Percentiles rank a stretch among this genome's conserved stretches.
Evolutionary conservation across 2,329 filamentous ascomycete genomes (phyloP).

Genomic region (Penicillium brasilianum): DNA sequence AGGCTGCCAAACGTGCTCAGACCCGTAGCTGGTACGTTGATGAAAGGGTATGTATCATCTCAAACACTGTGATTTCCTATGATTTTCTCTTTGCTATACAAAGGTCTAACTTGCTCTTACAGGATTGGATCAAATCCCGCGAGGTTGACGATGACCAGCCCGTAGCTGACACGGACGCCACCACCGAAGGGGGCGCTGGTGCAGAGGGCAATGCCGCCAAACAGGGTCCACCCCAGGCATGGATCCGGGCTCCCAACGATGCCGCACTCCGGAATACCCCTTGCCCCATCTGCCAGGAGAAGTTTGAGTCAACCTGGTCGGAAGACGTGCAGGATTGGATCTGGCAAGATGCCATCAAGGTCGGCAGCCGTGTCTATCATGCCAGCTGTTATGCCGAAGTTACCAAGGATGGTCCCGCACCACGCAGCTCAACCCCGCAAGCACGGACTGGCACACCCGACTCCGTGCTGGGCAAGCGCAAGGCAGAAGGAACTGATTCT

Average conservation of each 20-base stretch:
- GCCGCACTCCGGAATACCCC: conserved; percentile 73
- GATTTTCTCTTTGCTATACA: neutral
- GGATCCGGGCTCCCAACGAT: conserved; percentile 83
- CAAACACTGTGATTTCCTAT: conserved; percentile 7
- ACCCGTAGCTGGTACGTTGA: conserved; percentile 96
- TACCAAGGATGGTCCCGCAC: conserved; percentile 63
- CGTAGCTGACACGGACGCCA: conserved; percentile 47
- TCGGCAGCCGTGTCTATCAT: conserved; percentile 83
- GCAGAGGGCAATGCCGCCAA: conserved; percentile 51
- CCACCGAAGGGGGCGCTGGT: conserved; percentile 47
- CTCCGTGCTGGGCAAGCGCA: conserved; percentile 73
- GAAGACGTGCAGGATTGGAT: conserved; percentile 96
- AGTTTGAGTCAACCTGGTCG: conserved; percentile 89
- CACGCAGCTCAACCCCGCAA: conserved; percentile 40
- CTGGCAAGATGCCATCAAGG: conserved; percentile 84
- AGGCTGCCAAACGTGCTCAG: conserved; percentile 82
- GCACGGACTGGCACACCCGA: conserved; percentile 62
- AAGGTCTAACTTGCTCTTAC: conserved; percentile 26
- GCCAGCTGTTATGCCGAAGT: conserved; percentile 87
- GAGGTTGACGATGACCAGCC: conserved; percentile 73
- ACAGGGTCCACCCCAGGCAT: conserved; percentile 67
- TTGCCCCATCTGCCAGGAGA: conserved; percentile 94
- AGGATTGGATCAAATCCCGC: conserved; percentile 89
- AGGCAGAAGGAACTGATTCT: conserved; percentile 62
- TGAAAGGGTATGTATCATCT: conserved; percentile 67